Base-by-base conservation (phyloP, 2,329 filamentous ascomycete species). In the Sporothrix brasiliensis region DNA sequence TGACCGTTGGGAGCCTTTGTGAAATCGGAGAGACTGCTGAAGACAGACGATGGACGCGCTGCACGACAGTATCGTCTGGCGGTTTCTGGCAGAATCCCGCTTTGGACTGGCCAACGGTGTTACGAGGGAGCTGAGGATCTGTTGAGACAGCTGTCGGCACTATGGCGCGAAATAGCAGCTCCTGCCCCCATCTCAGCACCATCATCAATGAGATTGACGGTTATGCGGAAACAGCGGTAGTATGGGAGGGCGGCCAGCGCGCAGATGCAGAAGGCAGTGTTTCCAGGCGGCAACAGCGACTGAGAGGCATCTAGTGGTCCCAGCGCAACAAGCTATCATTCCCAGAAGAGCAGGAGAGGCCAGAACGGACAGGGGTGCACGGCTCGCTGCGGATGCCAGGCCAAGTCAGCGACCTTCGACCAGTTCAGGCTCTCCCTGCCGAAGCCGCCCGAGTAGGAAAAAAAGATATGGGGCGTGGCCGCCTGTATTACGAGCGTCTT, bases 401-500 rank as follows among this genome's bases (percentile, higher is more conserved):
- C 21, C 21, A 50, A 24, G 4, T 30, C 54, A 58, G 27, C 30
- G 61, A 19, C 44, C 24, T 19, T 49, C 44, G 24, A 27, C 47
- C 44, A n/a, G 47, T 30, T 34, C 27, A 50, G 47, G 63, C 63
- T 34, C 24, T 21, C 24, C 65, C 49, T 53, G 49, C 49, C 63
- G 63, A 67, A 53, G 44, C 27, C 30, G 63, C 63, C 63, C 65
- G 44, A 67, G 52, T 27, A 49, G 19, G 19, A 30, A 68, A 49
- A 49, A 68, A 49, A 58, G 50, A 34, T 68, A 68, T 54, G 65
- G 50, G 47, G 49, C 49, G n/a, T 53, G 47, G 61, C 21, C 61
- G 61, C 61, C 61, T 66, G 61, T 50, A 34, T 7, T 34, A 52
- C 65, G 65, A 54, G 34, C 16, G 21, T 27, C 13, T 41, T 21